Conservation (phyloP, 2,329 filamentous ascomycete genomes). For the Ophiostoma ulmi region DNA sequence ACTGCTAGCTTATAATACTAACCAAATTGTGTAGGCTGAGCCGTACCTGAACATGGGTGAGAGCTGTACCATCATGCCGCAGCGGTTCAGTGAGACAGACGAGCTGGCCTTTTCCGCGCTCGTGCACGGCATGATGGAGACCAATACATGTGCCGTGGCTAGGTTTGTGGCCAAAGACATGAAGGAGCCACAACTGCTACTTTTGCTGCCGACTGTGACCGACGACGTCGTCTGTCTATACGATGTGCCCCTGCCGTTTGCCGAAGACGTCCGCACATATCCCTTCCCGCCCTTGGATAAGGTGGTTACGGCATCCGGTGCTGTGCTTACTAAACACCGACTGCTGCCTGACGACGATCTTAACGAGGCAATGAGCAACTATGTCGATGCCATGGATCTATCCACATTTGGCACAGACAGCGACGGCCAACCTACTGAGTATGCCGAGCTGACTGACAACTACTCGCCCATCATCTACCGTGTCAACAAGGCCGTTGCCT, state of each 20-base stretch:
- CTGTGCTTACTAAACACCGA: slow-evolving; percentile 72
- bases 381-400: slow-evolving; percentile 90
- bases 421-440: slow-evolving; percentile 62
- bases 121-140: slow-evolving; percentile 78
- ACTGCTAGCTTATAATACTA: not conserved
- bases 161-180: slow-evolving; percentile 79
- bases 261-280: slow-evolving; percentile 86
- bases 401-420: slow-evolving; percentile 66
- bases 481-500: slow-evolving; percentile 77
- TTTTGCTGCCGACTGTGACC: slow-evolving; percentile 77
- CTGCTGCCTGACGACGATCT: slow-evolving; percentile 74
- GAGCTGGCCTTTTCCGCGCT: slow-evolving; percentile 82
- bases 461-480: slow-evolving; percentile 85
- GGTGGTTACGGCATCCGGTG: slow-evolving; percentile 81
- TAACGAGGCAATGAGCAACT: slow-evolving; percentile 77
- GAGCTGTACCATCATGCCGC: slow-evolving; percentile 69
- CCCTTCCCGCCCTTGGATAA: slow-evolving; percentile 85
- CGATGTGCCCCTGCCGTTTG: slow-evolving; percentile 85
- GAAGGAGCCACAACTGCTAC: slow-evolving; percentile 68
- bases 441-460: slow-evolving; percentile 71
- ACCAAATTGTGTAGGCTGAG: slow-evolving; percentile 55
- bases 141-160: slow-evolving; percentile 80
- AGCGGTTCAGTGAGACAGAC: slow-evolving; percentile 74
- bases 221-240: slow-evolving; percentile 77
- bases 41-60: slow-evolving; percentile 82